Evolutionary conservation across 352 stramenopile species (phyloP).

Genomic region (Globisporangium iwayamae): DNA sequence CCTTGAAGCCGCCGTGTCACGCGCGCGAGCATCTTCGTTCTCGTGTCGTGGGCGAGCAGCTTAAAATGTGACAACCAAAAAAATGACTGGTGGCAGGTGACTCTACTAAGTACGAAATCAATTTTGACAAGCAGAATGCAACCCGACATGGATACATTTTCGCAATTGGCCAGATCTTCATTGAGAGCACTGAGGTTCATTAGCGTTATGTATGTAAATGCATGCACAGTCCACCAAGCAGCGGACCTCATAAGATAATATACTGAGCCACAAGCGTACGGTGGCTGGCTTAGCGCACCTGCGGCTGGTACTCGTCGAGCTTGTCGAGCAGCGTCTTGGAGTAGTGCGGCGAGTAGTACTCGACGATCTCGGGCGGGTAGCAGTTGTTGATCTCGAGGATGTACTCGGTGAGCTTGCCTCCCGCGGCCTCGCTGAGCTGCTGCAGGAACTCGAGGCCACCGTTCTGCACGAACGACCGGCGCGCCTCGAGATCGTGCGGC

Average conservation of each 20-base stretch:
- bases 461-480: slow-evolving; percentile 91
- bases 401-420: slow-evolving; percentile 93
- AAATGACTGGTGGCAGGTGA: slow-evolving; percentile 13
- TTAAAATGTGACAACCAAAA: slow-evolving; percentile 4
- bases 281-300: slow-evolving; percentile 52
- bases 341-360: slow-evolving; percentile 96
- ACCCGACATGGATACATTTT: background rate
- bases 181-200: no score
- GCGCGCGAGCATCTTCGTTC: slow-evolving; percentile 35
- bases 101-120: background rate
- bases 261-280: background rate
- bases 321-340: slow-evolving; percentile 95
- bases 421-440: slow-evolving; percentile 88
- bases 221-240: background rate
- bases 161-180: background rate
- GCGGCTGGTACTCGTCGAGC: slow-evolving; percentile 93
- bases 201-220: background rate
- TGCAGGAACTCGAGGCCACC: slow-evolving; percentile 92
- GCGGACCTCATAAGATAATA: background rate
- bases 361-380: slow-evolving; percentile 94
- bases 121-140: background rate
- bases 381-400: slow-evolving; percentile 96
- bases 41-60: background rate
- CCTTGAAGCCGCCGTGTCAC: slow-evolving; percentile 27
- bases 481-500: slow-evolving; percentile 91